Evolutionary conservation across 1,139 yeast genomes (phyloP).

Genomic region (Hyphopichia fennica): DNA sequence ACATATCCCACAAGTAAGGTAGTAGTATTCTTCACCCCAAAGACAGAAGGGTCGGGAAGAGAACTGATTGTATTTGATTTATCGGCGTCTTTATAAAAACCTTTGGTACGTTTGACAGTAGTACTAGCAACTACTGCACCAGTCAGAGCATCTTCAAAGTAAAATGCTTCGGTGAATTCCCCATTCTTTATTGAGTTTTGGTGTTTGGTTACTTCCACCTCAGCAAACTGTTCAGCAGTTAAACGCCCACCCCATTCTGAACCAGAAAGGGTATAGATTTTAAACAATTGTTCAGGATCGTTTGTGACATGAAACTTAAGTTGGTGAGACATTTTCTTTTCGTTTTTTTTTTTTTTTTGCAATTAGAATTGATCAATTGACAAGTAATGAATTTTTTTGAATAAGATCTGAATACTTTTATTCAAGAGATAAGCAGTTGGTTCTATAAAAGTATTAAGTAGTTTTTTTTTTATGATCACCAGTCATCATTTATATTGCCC

Average conservation of each 20-base stretch:
- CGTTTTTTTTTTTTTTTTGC: too few relatives aligned
- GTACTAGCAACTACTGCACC: slow-evolving; percentile 28
- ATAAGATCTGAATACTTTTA: too few relatives aligned
- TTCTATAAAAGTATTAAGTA: too few relatives aligned
- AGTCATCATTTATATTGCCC: slow-evolving; percentile 1
- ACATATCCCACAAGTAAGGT: slow-evolving; percentile 30
- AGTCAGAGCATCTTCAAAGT: slow-evolving; percentile 25
- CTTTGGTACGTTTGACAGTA: slow-evolving; percentile 25
- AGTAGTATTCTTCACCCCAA: slow-evolving; percentile 35
- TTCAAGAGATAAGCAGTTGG: too few relatives aligned
- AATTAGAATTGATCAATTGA: too few relatives aligned
- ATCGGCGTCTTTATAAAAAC: slow-evolving; percentile 33
- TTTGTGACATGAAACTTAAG: slow-evolving; percentile 19
- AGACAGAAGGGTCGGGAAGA: slow-evolving; percentile 31
- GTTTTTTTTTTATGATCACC: too few relatives aligned
- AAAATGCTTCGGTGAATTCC: slow-evolving; percentile 21
- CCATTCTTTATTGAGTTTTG: slow-evolving; percentile 14
- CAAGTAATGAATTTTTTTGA: too few relatives aligned
- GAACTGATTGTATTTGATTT: slow-evolving; percentile 27
- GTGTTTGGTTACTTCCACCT: slow-evolving; percentile 16
- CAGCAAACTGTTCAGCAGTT: slow-evolving; percentile 27
- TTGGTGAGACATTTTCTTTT: slow-evolving; percentile 2
- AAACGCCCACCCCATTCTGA: slow-evolving; percentile 30
- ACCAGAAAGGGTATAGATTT: slow-evolving; percentile 27
- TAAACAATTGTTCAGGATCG: slow-evolving; percentile 26